These are phyloP conservation scores for Skeletonema potamos DNA, from an alignment of 108 stramenopile genomes.

Conservation along the genomic window DNA sequence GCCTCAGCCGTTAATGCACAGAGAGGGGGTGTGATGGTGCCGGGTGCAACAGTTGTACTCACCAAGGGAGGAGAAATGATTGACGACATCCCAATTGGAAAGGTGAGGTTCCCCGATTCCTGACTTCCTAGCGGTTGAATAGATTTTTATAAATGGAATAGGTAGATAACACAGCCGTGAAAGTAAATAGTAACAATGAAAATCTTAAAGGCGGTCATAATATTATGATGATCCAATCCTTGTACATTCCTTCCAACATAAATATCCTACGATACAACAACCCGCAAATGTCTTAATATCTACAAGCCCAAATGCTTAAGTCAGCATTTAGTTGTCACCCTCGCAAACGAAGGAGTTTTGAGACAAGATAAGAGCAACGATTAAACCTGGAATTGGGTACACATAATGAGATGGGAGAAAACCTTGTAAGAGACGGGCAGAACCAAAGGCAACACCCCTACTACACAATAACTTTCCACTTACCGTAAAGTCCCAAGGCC, in stretches of 20 bases:
- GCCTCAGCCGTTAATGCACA: slow-evolving; percentile 11
- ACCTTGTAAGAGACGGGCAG: too few species aligned
- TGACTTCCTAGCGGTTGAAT: neutral
- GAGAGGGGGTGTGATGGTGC: slow-evolving; percentile 6
- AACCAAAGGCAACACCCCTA: slow-evolving; percentile 99
- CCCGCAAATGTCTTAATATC: slow-evolving; percentile 11
- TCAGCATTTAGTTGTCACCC: slow-evolving; percentile 63
- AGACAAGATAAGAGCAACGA: slow-evolving; percentile 63
- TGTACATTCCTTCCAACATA: slow-evolving; percentile 17
- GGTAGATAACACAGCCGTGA: neutral
- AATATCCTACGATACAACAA: neutral
- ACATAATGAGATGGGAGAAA: slow-evolving; percentile 93
- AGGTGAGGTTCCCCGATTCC: neutral
- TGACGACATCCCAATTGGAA: slow-evolving; percentile 30
- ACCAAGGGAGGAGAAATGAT: slow-evolving; percentile 32
- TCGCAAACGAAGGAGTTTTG: slow-evolving; percentile 71
- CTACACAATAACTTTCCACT: too few species aligned
- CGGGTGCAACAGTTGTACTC: slow-evolving; percentile 25
- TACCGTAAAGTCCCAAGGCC: slow-evolving; percentile 82
- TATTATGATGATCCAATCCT: slow-evolving; percentile 3
- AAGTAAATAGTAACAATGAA: neutral
- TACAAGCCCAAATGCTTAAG: neutral
- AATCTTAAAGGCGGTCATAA: neutral
- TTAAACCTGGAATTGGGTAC: too few species aligned
- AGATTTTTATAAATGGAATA: neutral